phyloP scores from a whole-genome alignment of 441 rosid species.

The Corymbia calophylla region DNA sequence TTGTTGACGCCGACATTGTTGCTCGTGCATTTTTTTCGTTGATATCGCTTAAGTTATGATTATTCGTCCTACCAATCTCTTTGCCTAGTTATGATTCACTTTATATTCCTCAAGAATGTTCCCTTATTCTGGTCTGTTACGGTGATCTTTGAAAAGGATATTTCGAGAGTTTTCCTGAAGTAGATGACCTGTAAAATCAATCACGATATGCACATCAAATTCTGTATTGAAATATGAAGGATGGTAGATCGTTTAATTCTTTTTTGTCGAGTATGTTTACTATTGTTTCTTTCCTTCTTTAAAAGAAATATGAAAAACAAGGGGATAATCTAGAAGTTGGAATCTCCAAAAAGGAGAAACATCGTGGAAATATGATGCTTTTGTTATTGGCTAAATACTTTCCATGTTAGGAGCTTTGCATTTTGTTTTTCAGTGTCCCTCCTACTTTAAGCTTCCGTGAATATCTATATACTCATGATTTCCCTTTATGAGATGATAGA shows the following conservation, averaged over 20 bases:
- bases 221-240: neutral
- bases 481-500: neutral
- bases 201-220: neutral
- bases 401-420: neutral
- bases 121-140: too few relatives aligned
- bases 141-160: neutral
- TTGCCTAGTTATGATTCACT: neutral
- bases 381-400: neutral
- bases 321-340: neutral
- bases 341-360: neutral
- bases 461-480: neutral
- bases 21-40: conserved; percentile 43
- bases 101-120: neutral
- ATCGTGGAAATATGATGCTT: neutral
- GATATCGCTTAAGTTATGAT: neutral
- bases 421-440: neutral
- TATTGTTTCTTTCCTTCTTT: neutral
- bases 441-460: neutral
- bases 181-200: too few relatives aligned
- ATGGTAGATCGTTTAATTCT: neutral
- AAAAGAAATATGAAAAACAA: too few relatives aligned
- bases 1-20: conserved; percentile 58
- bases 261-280: neutral
- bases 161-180: neutral
- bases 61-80: neutral